Evolutionary conservation across 805 yeast genomes (phyloP), one percentile per base, ranked within the genome.

Genomic region (Schizosaccharomyces cryophilus): DNA sequence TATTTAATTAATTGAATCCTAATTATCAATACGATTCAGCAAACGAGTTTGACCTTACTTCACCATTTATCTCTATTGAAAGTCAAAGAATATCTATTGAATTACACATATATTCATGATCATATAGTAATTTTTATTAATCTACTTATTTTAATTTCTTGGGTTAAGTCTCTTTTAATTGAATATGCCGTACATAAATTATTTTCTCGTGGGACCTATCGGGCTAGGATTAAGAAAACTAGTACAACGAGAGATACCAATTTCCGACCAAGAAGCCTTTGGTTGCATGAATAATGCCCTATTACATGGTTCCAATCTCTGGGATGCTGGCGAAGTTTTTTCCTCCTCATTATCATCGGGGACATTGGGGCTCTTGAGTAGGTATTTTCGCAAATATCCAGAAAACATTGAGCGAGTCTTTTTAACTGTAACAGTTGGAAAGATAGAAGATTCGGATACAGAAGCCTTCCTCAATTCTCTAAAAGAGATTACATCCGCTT

Each of bases 201-300:
- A 13, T 4, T 13, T n/a, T 45, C 17, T 11, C 9, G 17, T 65
- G 61, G 69, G 66, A 59, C 64, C 58, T 3, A 42, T 67, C 54
- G 95, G 95, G 55, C 80, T 78, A 65, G 95, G 95, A 54, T 76
- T 87, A 64, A 86, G 88, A 95, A 78, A 83, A 62, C 75, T 85
- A 69, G 85, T 95, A 0, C 80, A 85, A 86, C 75, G 76, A 47
- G 78, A 82, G 0, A 64, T 48, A 13, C 69, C 21, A 7, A n/a
- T 47, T n/a, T 19, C 82, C 13, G 66, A 74, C 59, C 78, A 75
- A 24, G 72, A 73, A 58, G 80, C 84, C 0, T 73, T 79, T 62
- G 78, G 71, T 4, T 70, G 78, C 3, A 72, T 84, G 67, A 74
- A 78, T 63, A 72, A 73, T 47, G 80, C 81, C 42, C 70, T 78